Base-by-base conservation (phyloP, 345 rosid species). In the Sapria himalayana region DNA sequence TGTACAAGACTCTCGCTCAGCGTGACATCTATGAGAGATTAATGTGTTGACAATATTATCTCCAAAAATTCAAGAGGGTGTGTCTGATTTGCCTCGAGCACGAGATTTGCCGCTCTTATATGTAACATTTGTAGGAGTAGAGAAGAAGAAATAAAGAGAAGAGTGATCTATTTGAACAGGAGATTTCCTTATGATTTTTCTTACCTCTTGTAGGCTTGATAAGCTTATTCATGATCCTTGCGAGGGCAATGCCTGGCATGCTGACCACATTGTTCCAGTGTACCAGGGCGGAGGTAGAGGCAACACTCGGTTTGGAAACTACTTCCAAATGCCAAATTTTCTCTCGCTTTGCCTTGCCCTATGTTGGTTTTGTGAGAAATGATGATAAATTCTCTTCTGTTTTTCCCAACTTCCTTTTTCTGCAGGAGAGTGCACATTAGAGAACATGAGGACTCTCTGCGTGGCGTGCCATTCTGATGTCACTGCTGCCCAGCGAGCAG, bases 201-300 rank as follows among this genome's bases (percentile, higher is more conserved):
- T n/a, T 33, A 37, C 21, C 15, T 55, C 11, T 39, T 53, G 45
- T 58, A 86, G 97, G 75, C 53, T 81, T 10, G 78, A 78, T 39
- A 73, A 80, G 56, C 75, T 86, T 50, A 80, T 72, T 23, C 60
- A 58, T 50, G 71, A 73, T 60, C 92, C 96, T 55, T 58, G 65
- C 1, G 84, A 75, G 66, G 94, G 86, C 36, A 71, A 78, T 54
- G 94, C 86, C 2, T 81, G 96, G 96, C 93, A 81, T 59, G 94
- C 92, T 3, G 97, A 86, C 66, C 97, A 86, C 50, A 68, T 81
- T 25, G 43, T 86, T 58, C 89, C 97, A 35, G 94, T 81, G 37
- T 86, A 73, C 62, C 67, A 41, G 17, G 97, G 97, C 19, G 97
- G 97, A 66, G 97, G 97, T 86, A 57, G 21, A 23, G 3, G 17